Evolutionary conservation across 2,329 filamentous ascomycete species (phyloP).

Genomic region (Penicillium italicum): DNA sequence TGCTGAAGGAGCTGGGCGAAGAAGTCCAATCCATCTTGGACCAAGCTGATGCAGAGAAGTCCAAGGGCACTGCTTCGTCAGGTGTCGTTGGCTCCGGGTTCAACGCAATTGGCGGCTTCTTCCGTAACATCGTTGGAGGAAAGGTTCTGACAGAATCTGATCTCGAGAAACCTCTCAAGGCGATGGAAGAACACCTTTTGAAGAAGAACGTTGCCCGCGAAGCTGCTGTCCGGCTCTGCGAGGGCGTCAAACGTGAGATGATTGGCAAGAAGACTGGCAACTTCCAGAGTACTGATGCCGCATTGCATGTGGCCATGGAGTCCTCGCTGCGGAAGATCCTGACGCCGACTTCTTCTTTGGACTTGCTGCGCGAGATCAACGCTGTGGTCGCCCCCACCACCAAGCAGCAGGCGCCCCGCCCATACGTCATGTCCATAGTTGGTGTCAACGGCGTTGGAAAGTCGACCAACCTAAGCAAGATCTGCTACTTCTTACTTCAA

Average conservation of each 20-base stretch:
- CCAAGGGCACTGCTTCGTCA: conserved; percentile 46
- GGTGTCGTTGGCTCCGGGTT: conserved; percentile 76
- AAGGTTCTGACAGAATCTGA: conserved; percentile 88
- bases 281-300: conserved; percentile 84
- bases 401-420: conserved; percentile 64
- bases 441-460: conserved; percentile 98
- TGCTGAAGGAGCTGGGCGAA: conserved; percentile 87
- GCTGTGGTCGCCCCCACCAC: conserved; percentile 65
- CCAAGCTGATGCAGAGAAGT: conserved; percentile 65
- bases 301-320: conserved; percentile 83
- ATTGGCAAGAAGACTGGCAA: conserved; percentile 85
- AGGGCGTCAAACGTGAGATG: conserved; percentile 85
- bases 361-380: conserved; percentile 90
- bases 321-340: conserved; percentile 90
- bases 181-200: conserved; percentile 91
- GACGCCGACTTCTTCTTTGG: conserved; percentile 89
- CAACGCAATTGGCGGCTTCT: conserved; percentile 79
- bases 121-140: conserved; percentile 91
- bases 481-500: conserved; percentile 95
- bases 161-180: conserved; percentile 85
- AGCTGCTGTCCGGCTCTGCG: conserved; percentile 84
- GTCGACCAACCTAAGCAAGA: conserved; percentile 95
- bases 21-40: conserved; percentile 88
- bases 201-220: conserved; percentile 96
- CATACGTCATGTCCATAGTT: conserved; percentile 97